These are phyloP conservation scores for Dioszegia aurantiaca DNA, from an alignment of 768 basidiomycete genomes.

Conservation along the genomic window DNA sequence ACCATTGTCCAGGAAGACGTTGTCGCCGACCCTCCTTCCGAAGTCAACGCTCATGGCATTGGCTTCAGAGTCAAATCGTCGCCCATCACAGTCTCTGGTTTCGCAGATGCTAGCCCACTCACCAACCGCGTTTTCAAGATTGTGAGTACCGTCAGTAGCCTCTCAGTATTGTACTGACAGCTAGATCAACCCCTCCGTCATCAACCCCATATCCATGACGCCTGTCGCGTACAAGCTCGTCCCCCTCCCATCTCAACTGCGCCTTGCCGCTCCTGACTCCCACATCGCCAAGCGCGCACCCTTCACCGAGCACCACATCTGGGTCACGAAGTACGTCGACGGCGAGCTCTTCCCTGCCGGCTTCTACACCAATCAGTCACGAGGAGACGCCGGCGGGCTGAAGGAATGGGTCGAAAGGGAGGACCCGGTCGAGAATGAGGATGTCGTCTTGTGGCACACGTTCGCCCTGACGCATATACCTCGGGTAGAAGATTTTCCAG, in stretches of 20 bases:
- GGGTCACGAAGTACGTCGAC: slow-evolving; percentile 28
- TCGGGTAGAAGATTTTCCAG: slow-evolving; percentile 46
- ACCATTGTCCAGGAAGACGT: slow-evolving; percentile 43
- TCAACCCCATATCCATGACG: slow-evolving; percentile 34
- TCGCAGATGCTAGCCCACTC: slow-evolving; percentile 37
- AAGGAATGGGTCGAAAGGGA: slow-evolving; percentile 33
- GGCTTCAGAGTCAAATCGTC: slow-evolving; percentile 35
- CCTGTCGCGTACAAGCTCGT: slow-evolving; percentile 45
- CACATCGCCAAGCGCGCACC: slow-evolving; percentile 25
- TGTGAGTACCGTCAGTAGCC: not conserved
- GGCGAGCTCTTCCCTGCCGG: slow-evolving; percentile 41
- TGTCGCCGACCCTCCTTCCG: slow-evolving; percentile 23
- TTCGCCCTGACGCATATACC: slow-evolving; percentile 48
- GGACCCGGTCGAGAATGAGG: slow-evolving; percentile 34
- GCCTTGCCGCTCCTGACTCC: slow-evolving; percentile 32
- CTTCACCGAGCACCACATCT: slow-evolving; percentile 31
- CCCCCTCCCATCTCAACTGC: slow-evolving; percentile 37
- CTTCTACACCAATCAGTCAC: slow-evolving; percentile 41
- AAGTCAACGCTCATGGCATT: slow-evolving; percentile 27
- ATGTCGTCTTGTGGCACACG: slow-evolving; percentile 46
- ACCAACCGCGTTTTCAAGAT: slow-evolving; percentile 40
- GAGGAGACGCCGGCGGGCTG: slow-evolving; percentile 37
- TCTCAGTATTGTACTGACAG: slow-evolving; percentile 13
- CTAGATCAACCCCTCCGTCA: slow-evolving; percentile 34
- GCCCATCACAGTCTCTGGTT: slow-evolving; percentile 29